phyloP scores from a whole-genome alignment of 192 early-diverging fungal genomes.

The Backusella westeae region DNA sequence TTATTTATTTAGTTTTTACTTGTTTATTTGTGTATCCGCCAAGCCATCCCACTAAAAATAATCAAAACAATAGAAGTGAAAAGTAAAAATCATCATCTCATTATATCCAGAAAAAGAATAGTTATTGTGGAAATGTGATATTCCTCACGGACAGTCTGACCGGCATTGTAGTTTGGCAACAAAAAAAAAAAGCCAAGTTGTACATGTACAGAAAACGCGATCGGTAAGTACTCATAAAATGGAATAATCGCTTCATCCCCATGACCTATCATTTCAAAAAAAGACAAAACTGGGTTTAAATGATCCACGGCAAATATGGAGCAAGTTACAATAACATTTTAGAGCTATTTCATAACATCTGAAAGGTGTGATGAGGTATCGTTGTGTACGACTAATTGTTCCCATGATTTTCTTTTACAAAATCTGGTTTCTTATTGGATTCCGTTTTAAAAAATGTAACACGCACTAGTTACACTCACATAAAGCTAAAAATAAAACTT shows the following conservation, averaged over 20 bases:
- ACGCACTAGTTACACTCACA: not conserved
- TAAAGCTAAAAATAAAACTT: not conserved
- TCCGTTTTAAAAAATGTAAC: not conserved
- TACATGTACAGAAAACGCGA: conserved; percentile 4
- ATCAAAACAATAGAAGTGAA: not conserved
- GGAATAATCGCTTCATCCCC: not conserved
- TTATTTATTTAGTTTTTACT: not conserved
- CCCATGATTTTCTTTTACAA: not conserved
- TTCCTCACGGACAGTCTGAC: not conserved
- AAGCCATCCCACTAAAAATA: not conserved
- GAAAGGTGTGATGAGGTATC: not conserved
- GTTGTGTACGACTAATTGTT: not conserved
- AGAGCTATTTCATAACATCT: too few species aligned
- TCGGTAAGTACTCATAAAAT: not conserved
- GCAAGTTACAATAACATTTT: not conserved
- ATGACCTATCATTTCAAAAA: not conserved
- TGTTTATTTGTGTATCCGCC: not conserved
- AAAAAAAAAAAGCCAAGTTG: not conserved
- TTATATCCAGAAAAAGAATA: not conserved
- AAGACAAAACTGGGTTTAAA: not conserved
- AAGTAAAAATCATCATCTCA: not conserved
- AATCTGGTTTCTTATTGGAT: not conserved
- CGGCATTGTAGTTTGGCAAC: not conserved
- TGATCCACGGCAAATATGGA: not conserved
- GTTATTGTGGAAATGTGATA: not conserved